Evolutionary conservation across 495 filamentous ascomycete genomes (phyloP).

Genomic region (Hypoxylon crocopeplum): DNA sequence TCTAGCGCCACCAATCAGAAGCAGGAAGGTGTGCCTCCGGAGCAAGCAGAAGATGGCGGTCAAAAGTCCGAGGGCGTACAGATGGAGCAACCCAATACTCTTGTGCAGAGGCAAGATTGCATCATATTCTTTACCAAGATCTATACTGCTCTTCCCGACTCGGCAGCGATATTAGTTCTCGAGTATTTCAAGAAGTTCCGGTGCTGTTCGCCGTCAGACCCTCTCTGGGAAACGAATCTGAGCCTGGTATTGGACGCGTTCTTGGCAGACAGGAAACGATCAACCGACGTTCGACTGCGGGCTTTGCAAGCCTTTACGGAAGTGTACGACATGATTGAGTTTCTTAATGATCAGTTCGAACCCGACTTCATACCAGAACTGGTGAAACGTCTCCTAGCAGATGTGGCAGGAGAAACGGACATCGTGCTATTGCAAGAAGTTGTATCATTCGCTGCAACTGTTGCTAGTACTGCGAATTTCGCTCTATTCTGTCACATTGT

Average conservation of each 20-base stretch:
- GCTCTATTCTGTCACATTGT: conserved; percentile 61
- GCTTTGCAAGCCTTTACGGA: conserved; percentile 74
- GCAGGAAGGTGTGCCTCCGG: conserved; percentile 43
- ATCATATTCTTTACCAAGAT: conserved; percentile 73
- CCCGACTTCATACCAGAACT: conserved; percentile 50
- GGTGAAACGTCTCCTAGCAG: conserved; percentile 53
- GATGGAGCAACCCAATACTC: conserved; percentile 44
- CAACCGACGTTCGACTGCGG: conserved; percentile 69
- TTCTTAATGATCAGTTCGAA: conserved; percentile 59
- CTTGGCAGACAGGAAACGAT: conserved; percentile 66
- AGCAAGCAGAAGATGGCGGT: conserved; percentile 2
- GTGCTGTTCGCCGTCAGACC: conserved; percentile 74
- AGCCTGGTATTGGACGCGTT: conserved; percentile 68
- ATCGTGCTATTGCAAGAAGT: conserved; percentile 58
- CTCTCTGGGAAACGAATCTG: conserved; percentile 70
- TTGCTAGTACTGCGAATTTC: conserved; percentile 55
- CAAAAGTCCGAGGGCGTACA: conserved; percentile 17
- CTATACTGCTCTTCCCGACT: conserved; percentile 62
- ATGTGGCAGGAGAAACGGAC: conserved; percentile 63
- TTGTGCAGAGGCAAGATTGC: conserved; percentile 66
- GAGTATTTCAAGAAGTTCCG: conserved; percentile 65
- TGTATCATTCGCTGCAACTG: conserved; percentile 55
- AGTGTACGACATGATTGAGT: conserved; percentile 66
- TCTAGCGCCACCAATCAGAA: conserved; percentile 50
- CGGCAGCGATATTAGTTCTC: conserved; percentile 63